Evolutionary conservation across 1,284 basidiomycete genomes (phyloP), one percentile per base, ranked within the genome.

Genomic region (Tetrapyrgos nigripes): DNA sequence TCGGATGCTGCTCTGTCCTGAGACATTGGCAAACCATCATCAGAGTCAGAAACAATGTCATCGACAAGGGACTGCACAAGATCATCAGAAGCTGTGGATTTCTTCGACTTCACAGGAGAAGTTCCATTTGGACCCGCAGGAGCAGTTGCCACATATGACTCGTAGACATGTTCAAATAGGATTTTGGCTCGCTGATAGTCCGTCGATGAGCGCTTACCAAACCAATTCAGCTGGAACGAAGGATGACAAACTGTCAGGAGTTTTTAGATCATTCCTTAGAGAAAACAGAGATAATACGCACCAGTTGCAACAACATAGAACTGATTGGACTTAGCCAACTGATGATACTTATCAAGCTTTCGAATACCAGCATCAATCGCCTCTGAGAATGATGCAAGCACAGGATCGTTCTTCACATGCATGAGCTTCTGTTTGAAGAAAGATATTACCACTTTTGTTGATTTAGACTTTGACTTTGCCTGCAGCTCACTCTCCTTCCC

Each of bases 281-380:
- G n/a, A n/a, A n/a, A n/a, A n/a, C n/a, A n/a, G n/a, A n/a, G 11
- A 53, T 37, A 29, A 48, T 8, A 53, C 55, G 44, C 60, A 63
- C 64, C 37, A 14, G 62, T 65, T 26, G 52, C 57, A 48, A 65
- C 10, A 10, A 64, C 48, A 53, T 61, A 63, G 19, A 37, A 64
- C 8, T 64, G 63, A 47, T 59, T 44, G 3, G 9, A 21, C 19
- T 49, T 55, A 24, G 61, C 61, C 3, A 44, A 24, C 8, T 10
- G 31, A 17, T 46, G 47, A 45, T 66, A 66, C 26, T 67, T 65
- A n/a, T 31, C 46, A n/a, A 67, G 62, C 48, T 64, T 65, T 11
- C 21, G n/a, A 37, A 63, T 57, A 17, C 61, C 62, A 26, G 19
- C 21, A 27, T 26, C 35, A n/a, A 61, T 59, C 13, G 61, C 58